Evolutionary conservation across 345 rosid genomes (phyloP), one percentile per base, ranked within the genome.

Genomic region (Sonneratia caseolaris): DNA sequence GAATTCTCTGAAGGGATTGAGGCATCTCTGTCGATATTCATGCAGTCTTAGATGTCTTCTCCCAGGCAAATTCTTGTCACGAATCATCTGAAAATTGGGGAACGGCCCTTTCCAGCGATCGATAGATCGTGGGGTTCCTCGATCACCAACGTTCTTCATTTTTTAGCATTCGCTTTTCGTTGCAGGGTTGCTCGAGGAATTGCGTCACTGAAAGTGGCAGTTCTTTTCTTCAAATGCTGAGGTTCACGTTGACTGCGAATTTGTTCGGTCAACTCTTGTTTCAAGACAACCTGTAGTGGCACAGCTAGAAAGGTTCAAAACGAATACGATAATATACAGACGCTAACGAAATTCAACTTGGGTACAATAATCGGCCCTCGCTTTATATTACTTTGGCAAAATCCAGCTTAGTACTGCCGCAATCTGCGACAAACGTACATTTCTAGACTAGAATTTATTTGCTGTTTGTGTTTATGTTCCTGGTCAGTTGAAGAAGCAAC

Each of bases 1-100:
- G 32, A 27, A 27, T 27, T 27, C 32, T 27, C 32, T 27, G 32
- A 27, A 27, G 32, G 32, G 32, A 27, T 27, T 27, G 32, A 27
- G 32, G 32, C 32, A 27, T 27, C 32, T 27, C 32, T 27, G 32
- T 27, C 71, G 80, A 74, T 24, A 80, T 80, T 73, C 74, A 76
- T 43, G 57, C 71, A 22, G 80, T 83, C 43, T 37, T 76, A n/a
- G 77, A 76, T 19, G 82, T 77, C 53, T 77, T 87, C 45, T 71
- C 72, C 14, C 72, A 79, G 82, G 91, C 81, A 32, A n/a, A 9
- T 10, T 45, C 56, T 68, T 67, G 13, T 22, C 19, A 56, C 1
- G 2, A 56, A 15, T 27, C 32, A 21, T n/a, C 10, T 56, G 32
- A 19, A n/a, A 21, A 19, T 21, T 0, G 51, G 15, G 14, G 36